phyloP scores from a whole-genome alignment of 2,329 filamentous ascomycete genomes.

The Penicillium sp. region DNA sequence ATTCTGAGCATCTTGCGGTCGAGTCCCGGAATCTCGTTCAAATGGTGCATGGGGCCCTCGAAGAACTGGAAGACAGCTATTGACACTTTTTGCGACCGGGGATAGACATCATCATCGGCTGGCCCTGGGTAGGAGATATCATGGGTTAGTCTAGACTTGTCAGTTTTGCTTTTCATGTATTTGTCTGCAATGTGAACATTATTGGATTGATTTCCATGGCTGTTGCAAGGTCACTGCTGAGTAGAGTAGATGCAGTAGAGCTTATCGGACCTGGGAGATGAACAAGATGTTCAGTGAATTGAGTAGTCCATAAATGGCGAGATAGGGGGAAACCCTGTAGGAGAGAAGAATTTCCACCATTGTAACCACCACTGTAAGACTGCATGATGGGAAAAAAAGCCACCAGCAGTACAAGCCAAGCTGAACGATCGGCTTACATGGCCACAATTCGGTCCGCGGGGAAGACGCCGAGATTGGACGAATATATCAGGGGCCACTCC shows the following conservation, averaged over 20 bases:
- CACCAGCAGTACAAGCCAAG: not conserved
- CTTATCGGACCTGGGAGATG: not conserved
- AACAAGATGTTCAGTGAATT: not conserved
- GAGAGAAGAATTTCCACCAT: not conserved
- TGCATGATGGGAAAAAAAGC: not conserved
- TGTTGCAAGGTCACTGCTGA: not conserved
- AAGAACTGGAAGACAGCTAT: constrained; percentile 3
- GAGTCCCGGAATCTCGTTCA: constrained; percentile 4
- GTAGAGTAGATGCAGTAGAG: not conserved
- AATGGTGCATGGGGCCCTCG: not conserved
- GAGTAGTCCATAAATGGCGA: not conserved
- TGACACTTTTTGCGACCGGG: not conserved
- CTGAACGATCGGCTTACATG: constrained; percentile 5
- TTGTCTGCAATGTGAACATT: not conserved
- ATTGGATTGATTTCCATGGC: not conserved
- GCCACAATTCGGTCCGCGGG: constrained; percentile 14
- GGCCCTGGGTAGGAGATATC: not conserved
- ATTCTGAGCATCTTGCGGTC: constrained; percentile 5
- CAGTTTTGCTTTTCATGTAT: not conserved
- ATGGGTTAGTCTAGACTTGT: not conserved
- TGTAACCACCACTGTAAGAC: not conserved
- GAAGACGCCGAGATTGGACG: constrained; percentile 19
- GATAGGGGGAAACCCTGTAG: not conserved
- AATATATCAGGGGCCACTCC: constrained; percentile 17
- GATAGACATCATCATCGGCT: not conserved